Evolutionary conservation across 2,329 filamentous ascomycete species (phyloP).

Genomic region (Calonectria pseudoturangicola): DNA sequence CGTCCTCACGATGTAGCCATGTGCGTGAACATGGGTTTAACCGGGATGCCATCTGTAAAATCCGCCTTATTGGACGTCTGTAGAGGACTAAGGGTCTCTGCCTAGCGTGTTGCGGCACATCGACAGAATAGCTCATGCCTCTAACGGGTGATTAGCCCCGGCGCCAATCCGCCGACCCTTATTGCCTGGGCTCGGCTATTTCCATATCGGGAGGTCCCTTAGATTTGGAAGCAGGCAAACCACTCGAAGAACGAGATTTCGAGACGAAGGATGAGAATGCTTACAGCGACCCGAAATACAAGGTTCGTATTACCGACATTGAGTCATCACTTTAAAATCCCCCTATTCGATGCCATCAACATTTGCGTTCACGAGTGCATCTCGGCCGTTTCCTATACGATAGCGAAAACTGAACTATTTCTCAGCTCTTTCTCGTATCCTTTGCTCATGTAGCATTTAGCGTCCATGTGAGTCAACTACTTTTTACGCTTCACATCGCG

Average conservation of each 20-base stretch:
- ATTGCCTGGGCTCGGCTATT: constrained; percentile 3
- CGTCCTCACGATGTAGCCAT: background rate
- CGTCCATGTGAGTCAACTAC: background rate
- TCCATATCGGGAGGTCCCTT: background rate
- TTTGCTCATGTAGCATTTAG: background rate
- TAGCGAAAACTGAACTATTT: background rate
- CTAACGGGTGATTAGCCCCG: background rate
- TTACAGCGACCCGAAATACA: constrained; percentile 1
- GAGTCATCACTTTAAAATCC: constrained; percentile 10
- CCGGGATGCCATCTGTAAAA: background rate
- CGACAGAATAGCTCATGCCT: background rate
- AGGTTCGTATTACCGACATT: constrained; percentile 16
- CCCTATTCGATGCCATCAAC: background rate
- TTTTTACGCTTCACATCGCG: background rate
- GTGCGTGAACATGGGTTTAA: constrained; percentile 10
- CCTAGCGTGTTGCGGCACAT: background rate
- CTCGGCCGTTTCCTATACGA: background rate
- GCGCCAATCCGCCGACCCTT: background rate
- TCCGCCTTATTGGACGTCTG: background rate
- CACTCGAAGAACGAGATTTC: background rate
- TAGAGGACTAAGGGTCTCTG: background rate
- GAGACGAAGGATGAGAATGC: constrained; percentile 10
- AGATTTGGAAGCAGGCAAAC: background rate
- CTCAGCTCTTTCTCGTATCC: background rate
- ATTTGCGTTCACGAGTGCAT: background rate